These are phyloP conservation scores for Colletotrichum camelliae DNA, from an alignment of 2,329 filamentous ascomycete species.

Conservation along the genomic window DNA sequence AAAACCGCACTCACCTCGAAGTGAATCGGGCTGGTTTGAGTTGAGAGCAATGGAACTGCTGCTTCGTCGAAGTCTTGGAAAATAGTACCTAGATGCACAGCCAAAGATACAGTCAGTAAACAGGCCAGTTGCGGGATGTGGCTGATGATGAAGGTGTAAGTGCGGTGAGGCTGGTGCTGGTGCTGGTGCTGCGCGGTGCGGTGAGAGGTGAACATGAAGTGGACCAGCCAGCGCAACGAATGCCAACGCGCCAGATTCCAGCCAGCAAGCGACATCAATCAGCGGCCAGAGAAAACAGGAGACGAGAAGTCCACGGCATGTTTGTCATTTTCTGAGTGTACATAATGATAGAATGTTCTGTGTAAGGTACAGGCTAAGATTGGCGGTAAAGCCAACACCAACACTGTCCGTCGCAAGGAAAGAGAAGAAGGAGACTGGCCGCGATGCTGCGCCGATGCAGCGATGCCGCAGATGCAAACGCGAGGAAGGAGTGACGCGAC, in stretches of 20 bases:
- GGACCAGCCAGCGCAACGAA: not conserved
- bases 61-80: not conserved
- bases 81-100: not conserved
- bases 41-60: not conserved
- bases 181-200: not conserved
- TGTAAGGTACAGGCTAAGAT: not conserved
- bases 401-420: not conserved
- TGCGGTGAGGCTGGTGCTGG: slow-evolving; percentile 8
- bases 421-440: not conserved
- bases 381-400: not conserved
- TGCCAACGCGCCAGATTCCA: slow-evolving; percentile 7
- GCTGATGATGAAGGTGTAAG: slow-evolving; percentile 8
- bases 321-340: slow-evolving; percentile 13
- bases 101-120: not conserved
- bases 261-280: not conserved
- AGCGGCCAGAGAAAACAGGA: not conserved
- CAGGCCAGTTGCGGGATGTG: not conserved
- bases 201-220: slow-evolving; percentile 6
- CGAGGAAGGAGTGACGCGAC: not conserved
- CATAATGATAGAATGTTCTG: not conserved
- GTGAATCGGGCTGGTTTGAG: not conserved
- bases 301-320: not conserved
- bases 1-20: not conserved
- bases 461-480: not conserved
- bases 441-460: no score